phyloP scores from a whole-genome alignment of 1,139 yeast genomes.

The Blastobotrys arbuscula region DNA sequence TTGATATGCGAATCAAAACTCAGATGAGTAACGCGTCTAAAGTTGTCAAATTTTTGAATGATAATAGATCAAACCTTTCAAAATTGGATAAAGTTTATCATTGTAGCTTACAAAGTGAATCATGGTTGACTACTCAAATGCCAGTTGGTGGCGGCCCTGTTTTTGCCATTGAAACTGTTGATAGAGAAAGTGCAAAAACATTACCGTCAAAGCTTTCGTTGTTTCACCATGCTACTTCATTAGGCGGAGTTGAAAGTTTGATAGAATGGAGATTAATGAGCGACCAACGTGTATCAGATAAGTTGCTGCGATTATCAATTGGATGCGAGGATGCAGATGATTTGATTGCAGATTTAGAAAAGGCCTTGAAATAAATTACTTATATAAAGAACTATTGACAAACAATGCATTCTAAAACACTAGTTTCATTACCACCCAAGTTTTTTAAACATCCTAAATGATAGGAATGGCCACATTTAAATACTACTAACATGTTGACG shows the following conservation, averaged over 20 bases:
- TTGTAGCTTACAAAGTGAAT: slow-evolving; percentile 51
- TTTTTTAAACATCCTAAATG: slow-evolving; percentile 55
- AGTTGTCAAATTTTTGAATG: slow-evolving; percentile 53
- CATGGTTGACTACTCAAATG: slow-evolving; percentile 61
- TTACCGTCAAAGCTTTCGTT: slow-evolving; percentile 64
- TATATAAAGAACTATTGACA: slow-evolving; percentile 17
- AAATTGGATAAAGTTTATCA: slow-evolving; percentile 53
- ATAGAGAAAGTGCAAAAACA: slow-evolving; percentile 50
- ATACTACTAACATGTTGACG: slow-evolving; percentile 37
- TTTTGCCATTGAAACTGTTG: slow-evolving; percentile 54
- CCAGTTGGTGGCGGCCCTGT: slow-evolving; percentile 64
- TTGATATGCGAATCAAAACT: slow-evolving; percentile 57
- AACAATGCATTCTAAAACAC: slow-evolving; percentile 17
- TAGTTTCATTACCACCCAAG: slow-evolving; percentile 33
- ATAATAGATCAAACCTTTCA: slow-evolving; percentile 45
- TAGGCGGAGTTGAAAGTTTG: slow-evolving; percentile 90
- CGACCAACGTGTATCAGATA: slow-evolving; percentile 51
- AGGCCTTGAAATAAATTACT: not conserved
- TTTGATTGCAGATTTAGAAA: slow-evolving; percentile 54
- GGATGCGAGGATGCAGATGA: slow-evolving; percentile 77
- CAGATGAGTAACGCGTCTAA: slow-evolving; percentile 63
- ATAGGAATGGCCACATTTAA: slow-evolving; percentile 61
- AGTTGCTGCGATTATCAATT: slow-evolving; percentile 63
- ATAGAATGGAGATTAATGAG: slow-evolving; percentile 86
- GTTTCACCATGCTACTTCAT: slow-evolving; percentile 85